These are phyloP conservation scores for Linum lewisii DNA, from an alignment of 345 rosid species.

Conservation along the genomic window DNA sequence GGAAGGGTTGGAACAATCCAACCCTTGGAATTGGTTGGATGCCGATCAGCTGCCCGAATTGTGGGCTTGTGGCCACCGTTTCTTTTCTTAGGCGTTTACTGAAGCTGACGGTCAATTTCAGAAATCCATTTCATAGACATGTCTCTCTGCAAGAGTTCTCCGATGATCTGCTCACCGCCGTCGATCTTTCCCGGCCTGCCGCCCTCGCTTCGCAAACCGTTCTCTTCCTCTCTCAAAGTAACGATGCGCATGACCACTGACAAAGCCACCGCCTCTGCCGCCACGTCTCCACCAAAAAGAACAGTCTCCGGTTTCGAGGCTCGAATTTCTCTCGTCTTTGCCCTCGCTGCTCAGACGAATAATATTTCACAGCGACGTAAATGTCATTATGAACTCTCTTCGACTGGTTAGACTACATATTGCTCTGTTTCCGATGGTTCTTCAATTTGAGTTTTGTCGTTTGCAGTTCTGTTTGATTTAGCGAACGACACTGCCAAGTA, in stretches of 20 bases:
- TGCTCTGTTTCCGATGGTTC: not conserved
- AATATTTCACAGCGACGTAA: conserved; percentile 77
- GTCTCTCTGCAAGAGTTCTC: conserved; percentile 24
- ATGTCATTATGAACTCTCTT: conserved; percentile 16
- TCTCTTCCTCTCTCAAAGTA: conserved; percentile 13
- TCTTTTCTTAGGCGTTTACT: too few relatives aligned
- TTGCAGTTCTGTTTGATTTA: conserved; percentile 59
- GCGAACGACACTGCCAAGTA: conserved; percentile 62
- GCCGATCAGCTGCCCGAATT: too few relatives aligned
- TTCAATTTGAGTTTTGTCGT: not conserved
- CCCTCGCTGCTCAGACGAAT: conserved; percentile 69
- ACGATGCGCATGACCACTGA: conserved; percentile 26
- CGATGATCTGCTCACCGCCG: conserved; percentile 17
- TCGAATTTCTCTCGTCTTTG: conserved; percentile 69
- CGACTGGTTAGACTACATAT: not conserved
- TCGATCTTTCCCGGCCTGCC: conserved; percentile 4
- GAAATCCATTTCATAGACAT: not conserved
- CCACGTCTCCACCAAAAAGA: conserved; percentile 29
- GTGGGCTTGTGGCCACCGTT: too few relatives aligned
- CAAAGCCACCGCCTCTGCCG: conserved; percentile 18
- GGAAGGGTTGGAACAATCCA: too few relatives aligned
- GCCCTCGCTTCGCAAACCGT: not conserved
- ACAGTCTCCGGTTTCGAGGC: conserved; percentile 50
- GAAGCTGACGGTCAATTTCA: too few relatives aligned
- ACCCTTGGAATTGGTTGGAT: too few relatives aligned